These are phyloP conservation scores for Tetrahymena borealis DNA, from an alignment of 73 alveolate genomes.

Conservation along the genomic window DNA sequence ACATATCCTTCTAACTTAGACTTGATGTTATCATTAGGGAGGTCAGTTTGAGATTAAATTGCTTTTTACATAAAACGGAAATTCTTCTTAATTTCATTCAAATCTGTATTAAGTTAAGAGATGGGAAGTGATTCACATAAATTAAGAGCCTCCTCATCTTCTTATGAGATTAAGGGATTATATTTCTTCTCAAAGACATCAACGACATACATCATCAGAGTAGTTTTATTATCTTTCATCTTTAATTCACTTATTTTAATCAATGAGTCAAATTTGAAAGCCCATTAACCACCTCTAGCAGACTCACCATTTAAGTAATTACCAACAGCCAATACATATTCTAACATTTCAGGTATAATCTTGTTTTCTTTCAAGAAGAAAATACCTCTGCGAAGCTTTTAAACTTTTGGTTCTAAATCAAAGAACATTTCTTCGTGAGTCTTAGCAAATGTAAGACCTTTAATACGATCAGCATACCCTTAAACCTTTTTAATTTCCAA, in stretches of 20 bases:
- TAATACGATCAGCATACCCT: conserved; percentile 53
- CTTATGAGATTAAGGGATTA: not conserved
- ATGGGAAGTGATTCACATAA: conserved; percentile 29
- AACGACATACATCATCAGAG: conserved; percentile 53
- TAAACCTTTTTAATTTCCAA: conserved; percentile 46
- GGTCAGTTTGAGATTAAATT: conserved; percentile 26
- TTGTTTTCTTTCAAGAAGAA: conserved; percentile 30
- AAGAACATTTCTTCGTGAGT: conserved; percentile 43
- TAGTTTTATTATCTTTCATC: conserved; percentile 62
- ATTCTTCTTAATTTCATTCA: conserved; percentile 34
- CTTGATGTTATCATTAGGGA: conserved; percentile 30
- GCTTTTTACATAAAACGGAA: conserved; percentile 15
- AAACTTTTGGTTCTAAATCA: conserved; percentile 48
- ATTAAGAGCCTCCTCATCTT: conserved; percentile 44
- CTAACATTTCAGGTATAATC: conserved; percentile 50
- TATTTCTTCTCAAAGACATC: conserved; percentile 36
- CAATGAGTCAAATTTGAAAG: conserved; percentile 60
- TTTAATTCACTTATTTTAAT: conserved; percentile 60
- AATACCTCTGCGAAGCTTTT: conserved; percentile 42
- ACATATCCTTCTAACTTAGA: not conserved
- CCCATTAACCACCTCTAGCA: conserved; percentile 82
- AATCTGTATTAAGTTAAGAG: conserved; percentile 18
- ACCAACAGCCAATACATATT: conserved; percentile 64
- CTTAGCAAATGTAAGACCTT: conserved; percentile 53
- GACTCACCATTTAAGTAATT: conserved; percentile 75